phyloP scores from a whole-genome alignment of 805 yeast genomes.

The Saccharomycopsis sp. region DNA sequence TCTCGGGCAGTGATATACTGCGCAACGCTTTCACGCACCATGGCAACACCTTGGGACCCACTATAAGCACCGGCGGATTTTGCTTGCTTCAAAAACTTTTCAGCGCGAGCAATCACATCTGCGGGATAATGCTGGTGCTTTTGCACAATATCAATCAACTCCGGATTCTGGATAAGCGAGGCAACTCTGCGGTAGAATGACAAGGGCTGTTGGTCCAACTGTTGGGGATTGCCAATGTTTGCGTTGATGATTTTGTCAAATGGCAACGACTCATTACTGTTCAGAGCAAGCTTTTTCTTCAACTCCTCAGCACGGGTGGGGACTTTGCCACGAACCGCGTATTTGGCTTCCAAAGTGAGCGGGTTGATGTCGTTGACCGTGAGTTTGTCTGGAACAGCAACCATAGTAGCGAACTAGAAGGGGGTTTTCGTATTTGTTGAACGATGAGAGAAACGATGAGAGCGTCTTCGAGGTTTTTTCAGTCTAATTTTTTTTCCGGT shows the following conservation, averaged over 20 bases:
- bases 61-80: constrained; percentile 95
- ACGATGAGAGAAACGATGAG: too few species aligned
- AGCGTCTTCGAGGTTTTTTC: too few species aligned
- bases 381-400: constrained; percentile 27
- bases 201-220: constrained; percentile 85
- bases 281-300: constrained; percentile 41
- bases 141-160: constrained; percentile 36
- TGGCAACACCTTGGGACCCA: constrained; percentile 77
- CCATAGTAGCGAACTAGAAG: too few species aligned
- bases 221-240: constrained; percentile 98
- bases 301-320: constrained; percentile 92
- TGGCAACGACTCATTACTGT: constrained; percentile 54
- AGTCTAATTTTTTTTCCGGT: too few species aligned
- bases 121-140: constrained; percentile 34
- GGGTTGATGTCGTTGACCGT: constrained; percentile 53
- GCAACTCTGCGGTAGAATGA: constrained; percentile 93
- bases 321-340: constrained; percentile 91
- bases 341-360: constrained; percentile 73
- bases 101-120: constrained; percentile 73
- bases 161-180: constrained; percentile 80
- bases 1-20: constrained; percentile 73
- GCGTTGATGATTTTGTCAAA: constrained; percentile 75
- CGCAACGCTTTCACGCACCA: constrained; percentile 71
- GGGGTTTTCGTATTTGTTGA: too few species aligned
- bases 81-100: constrained; percentile 44